Percentiles rank a stretch among this genome's conserved stretches.
These are phyloP conservation scores for Arctostaphylos glauca DNA, from an alignment of 148 eudicot species.

Conservation along the genomic window DNA sequence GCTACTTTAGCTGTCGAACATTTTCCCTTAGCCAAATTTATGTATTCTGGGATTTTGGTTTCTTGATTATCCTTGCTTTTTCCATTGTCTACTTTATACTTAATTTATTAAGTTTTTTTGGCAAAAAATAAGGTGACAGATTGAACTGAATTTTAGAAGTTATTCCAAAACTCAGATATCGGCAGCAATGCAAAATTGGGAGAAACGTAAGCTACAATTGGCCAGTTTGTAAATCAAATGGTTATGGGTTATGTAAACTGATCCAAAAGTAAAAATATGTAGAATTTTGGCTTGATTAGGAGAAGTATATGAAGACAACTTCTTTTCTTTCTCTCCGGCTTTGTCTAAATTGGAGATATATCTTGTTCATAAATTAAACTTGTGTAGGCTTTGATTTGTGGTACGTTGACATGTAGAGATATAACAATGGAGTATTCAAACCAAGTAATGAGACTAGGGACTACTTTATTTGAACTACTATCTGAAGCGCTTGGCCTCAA, in stretches of 20 bases:
- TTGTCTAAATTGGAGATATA: neutral
- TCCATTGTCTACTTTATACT: neutral
- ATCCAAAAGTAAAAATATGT: neutral
- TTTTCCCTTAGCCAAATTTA: too few species aligned
- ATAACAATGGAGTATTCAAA: slow-evolving; percentile 15
- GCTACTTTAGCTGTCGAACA: too few species aligned
- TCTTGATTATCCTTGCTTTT: neutral
- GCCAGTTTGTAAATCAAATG: neutral
- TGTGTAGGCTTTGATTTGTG: neutral
- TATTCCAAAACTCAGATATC: neutral
- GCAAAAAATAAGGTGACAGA: neutral
- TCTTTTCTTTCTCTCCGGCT: neutral
- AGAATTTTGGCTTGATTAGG: neutral
- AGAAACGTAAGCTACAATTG: neutral
- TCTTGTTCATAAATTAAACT: neutral
- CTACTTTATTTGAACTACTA: slow-evolving; percentile 19
- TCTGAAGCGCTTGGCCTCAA: slow-evolving; percentile 27
- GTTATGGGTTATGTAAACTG: neutral
- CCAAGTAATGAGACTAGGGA: slow-evolving; percentile 14
- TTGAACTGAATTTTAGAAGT: neutral
- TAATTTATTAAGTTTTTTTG: neutral
- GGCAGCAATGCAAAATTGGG: neutral
- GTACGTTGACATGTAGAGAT: slow-evolving; percentile 10
- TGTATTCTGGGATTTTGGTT: too few species aligned
- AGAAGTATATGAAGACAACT: neutral